Evolutionary conservation across 345 rosid species (phyloP), one percentile per base, ranked within the genome.

Genomic region (Camelina neglecta): DNA sequence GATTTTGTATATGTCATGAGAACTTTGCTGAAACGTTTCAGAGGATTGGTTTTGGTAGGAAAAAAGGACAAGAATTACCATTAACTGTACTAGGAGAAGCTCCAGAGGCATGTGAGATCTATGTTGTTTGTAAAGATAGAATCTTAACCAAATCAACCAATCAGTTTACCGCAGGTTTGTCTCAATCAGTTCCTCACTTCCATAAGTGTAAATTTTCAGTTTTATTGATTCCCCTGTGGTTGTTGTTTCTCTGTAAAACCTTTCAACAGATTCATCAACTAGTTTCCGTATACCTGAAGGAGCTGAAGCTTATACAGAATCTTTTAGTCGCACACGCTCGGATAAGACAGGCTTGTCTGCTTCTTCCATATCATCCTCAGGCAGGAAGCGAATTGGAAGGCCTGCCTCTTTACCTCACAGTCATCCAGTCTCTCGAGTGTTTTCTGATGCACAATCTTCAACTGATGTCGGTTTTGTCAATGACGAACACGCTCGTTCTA

Each of bases 61-160:
- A 74, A 79, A 88, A 69, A 75, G 90, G 85, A 70, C 84, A 82
- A 48, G 85, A 85, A 45, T 75, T 85, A 69, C 91, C 96, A 29
- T 75, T 70, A 60, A 81, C 76, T 33, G 86, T 91, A 53, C 66
- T 84, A 36, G 85, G 74, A 69, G 72, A 50, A 79, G 83, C 92
- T 67, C 88, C 93, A 44, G 78, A 71, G 21, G 47, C 81, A 33
- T 89, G 90, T 60, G 79, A 84, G 56, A 50, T 88, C 31, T 83
- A 81, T 71, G 83, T 93, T 67, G 83, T 91, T 61, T 85, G 77
- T 71, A 84, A 69, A 60, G 75, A 65, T 50, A 69, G 82, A 82
- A 54, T 85, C 42, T 38, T 86, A 73, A 79, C 82, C 58, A 87
- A 84, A 81, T 87, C 88, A 18, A 83, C 83, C 70, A 76, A 38